Base-by-base conservation (phyloP, 2,329 filamentous ascomycete species). In the Arthrobotrys megalospora region DNA sequence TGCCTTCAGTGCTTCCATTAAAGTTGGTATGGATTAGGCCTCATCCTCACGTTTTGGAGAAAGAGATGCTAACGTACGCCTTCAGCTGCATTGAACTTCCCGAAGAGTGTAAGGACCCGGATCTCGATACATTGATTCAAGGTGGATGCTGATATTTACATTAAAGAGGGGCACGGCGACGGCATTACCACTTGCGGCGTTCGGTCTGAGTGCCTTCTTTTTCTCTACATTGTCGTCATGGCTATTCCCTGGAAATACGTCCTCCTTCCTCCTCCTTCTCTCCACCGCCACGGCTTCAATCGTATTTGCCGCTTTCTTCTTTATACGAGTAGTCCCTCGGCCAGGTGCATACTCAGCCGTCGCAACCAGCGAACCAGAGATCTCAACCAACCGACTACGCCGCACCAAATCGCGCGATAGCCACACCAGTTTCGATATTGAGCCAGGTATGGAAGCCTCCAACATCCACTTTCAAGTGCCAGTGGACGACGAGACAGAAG, bases 131-230 rank as follows among this genome's bases (percentile, higher is more conserved):
- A 52, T 45, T 14, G 14, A 16, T 41, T 41, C n/a, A 8, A 14
- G 38, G 19, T 97, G 97, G 85, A 97, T 94, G 90, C 95, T 95
- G 11, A 89, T 91, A 75, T 92, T 3, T 34, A 7, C 21, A 14
- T 52, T 28, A 28, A 50, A 97, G 83, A 90, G 96, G 80, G 96
- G 96, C 69, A 97, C 95, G 2, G 96, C 96, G 5, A 98, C 96
- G 5, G 94, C 94, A 0, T 96, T 98, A 82, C 95, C 96, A 5
- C 85, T 98, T 70, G 93, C 96, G 71, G 94, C 93, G 2, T 98
- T 98, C 83, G 96, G 96, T 2, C 86, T 99, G 72, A 97, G 94
- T 83, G 96, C 96, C 68, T 96, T 99, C 85, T 97, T 98, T 86
- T 99, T 97, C 85, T 95, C 96, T 0, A 88, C 91, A 1, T 85